Evolutionary conservation across 495 filamentous ascomycete genomes (phyloP), one percentile per base, ranked within the genome.

Genomic region (Trichoderma orchidacearum): DNA sequence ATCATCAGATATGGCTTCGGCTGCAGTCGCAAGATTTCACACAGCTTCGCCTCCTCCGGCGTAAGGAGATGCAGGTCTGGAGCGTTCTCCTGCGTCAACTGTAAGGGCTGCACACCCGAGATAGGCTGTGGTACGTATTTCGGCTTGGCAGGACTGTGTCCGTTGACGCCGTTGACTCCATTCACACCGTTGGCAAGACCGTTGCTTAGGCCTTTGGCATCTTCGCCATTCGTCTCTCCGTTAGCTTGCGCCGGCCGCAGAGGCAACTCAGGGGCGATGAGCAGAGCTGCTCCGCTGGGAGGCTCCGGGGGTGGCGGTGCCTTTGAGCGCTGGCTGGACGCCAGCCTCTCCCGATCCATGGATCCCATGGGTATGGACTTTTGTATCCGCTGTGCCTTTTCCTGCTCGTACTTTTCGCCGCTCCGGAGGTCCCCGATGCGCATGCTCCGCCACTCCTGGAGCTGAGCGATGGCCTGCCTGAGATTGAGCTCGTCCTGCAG

Each of bases 1-100:
- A 99, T 90, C 61, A 88, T 87, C 31, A 95, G 65, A 65, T 96
- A 99, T 1, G 94, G 88, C 69, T 97, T 97, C 1, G 93, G 94
- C 68, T 89, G 83, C 31, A 97, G 68, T 30, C 88, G 81, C 5
- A 95, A 74, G 51, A 83, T 79, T 59, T 84, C 84, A 70, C 94
- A 97, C 3, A 99, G 70, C 63, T 96, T 87, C 1, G 77, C 72
- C 68, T 97, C 94, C 53, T 93, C 90, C 5, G 80, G 76, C 0
- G 85, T 86, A n/a, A 97, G 71, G 1, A 99, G 79, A 61, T 97
- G 93, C 17, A 90, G 65, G 60, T 96, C 94, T 0, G 84, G 75
- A 0, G 89, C 83, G 41, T 84, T 88, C 36, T 95, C 89, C 63
- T 82, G 82, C 38, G 81, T 81, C 32, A 95, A 72, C 25, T 80